Conservation (phyloP, 176 grass and related monocot species). For the Musa schizocarpa region DNA sequence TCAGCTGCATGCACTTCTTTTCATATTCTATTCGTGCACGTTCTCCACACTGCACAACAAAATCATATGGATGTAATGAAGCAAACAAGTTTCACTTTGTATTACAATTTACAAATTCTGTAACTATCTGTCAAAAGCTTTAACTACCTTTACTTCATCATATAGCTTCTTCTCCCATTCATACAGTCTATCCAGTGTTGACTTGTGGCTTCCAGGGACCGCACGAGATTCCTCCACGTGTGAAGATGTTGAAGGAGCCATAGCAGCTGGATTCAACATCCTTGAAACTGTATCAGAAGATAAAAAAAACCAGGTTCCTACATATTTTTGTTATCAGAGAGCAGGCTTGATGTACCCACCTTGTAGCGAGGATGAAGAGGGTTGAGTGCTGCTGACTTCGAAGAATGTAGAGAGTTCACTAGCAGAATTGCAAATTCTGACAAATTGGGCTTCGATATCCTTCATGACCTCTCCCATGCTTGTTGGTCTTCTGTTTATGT, state of each 20-base stretch:
- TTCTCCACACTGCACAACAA: conserved; percentile 53
- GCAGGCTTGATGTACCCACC: background rate
- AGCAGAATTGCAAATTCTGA: conserved; percentile 36
- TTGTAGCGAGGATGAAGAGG: conserved; percentile 1
- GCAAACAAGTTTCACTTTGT: background rate
- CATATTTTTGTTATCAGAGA: background rate
- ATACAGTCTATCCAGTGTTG: conserved; percentile 86
- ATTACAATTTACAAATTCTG: background rate
- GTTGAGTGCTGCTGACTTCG: conserved; percentile 32
- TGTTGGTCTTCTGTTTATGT: conserved; percentile 41
- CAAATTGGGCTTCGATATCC: conserved; percentile 52
- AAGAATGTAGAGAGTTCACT: conserved; percentile 45
- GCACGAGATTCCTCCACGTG: conserved; percentile 75
- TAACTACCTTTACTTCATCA: conserved; percentile 88
- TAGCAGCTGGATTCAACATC: conserved; percentile 68
- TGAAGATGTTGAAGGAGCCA: conserved; percentile 60
- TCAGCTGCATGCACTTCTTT: conserved; percentile 66
- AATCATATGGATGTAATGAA: background rate
- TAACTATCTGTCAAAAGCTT: background rate
- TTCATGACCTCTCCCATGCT: conserved; percentile 70
- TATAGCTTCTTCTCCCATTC: conserved; percentile 97
- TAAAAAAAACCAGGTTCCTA: background rate
- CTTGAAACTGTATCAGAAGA: conserved; percentile 25
- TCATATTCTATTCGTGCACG: conserved; percentile 83
- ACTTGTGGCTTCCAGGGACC: conserved; percentile 70